Evolutionary conservation across 352 stramenopile species (phyloP), one percentile per base, ranked within the genome.

Genomic region (Vaucheria bursata): DNA sequence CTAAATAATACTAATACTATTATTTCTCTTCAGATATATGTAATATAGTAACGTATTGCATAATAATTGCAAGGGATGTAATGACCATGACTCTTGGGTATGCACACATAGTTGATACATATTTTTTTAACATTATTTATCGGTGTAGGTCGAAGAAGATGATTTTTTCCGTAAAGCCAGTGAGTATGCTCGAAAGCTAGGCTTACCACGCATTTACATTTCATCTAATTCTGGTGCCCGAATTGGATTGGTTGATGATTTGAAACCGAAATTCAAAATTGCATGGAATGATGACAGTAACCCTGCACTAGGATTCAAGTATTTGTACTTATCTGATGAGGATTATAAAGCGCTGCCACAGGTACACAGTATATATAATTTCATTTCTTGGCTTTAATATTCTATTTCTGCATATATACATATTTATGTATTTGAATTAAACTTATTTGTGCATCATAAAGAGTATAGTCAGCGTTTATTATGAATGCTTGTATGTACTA

Each of bases 201-300:
- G 95, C 39, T 88, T 99, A 40, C 97, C 97, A 50, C 93, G 96
- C 69, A 88, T 99, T 40, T 99, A 99, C 89, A 96, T 99, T 86
- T 96, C 96, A 18, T 97, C 95, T 74, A 99, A 99, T 87, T 96
- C 94, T 75, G 96, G 89, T 84, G 97, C 96, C 0, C 92, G 96
- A 70, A 99, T 99, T 85, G 96, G 96, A 72, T 94, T 99, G 85
- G 94, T 97, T 12, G 96, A 99, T 83, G 95, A 97, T 40, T 93
- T 99, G 86, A 99, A 99, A 89, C 88, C 87, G 29, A 90, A 97
- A 85, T 97, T 99, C 89, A 93, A 97, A 76, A 76, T 95, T 32
- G 91, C 89, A 75, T 97, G 92, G 92, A 95, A 95, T 84, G 93
- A 98, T 84, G 87, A 93, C 52, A 82, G 77, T 12, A 97, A 97